phyloP scores from a whole-genome alignment of 2,329 filamentous ascomycete species.

The Calycina herbarum region DNA sequence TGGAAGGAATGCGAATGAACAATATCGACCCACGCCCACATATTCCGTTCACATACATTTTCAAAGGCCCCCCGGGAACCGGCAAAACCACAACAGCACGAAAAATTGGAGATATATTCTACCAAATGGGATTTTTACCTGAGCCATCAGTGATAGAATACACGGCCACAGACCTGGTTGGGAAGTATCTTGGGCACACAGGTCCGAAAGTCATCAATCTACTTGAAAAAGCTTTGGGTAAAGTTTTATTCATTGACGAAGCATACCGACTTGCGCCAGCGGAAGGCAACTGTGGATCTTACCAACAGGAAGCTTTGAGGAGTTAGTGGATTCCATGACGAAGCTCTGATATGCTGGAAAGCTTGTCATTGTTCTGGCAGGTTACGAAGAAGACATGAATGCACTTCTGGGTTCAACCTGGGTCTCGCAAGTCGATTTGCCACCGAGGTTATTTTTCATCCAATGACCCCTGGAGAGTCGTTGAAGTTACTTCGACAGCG shows the following conservation, averaged over 20 bases:
- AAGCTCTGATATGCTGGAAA: conserved; percentile 48
- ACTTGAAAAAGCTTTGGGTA: conserved; percentile 52
- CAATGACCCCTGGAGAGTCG: conserved; percentile 16
- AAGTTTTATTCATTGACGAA: conserved; percentile 57
- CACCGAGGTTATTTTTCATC: conserved; percentile 39
- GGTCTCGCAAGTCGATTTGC: conserved; percentile 55
- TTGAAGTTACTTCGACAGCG: conserved; percentile 19
- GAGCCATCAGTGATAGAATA: conserved; percentile 60
- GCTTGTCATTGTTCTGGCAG: conserved; percentile 54
- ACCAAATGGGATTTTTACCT: conserved; percentile 68
- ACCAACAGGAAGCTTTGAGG: conserved; percentile 66
- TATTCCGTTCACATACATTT: conserved; percentile 57
- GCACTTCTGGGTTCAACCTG: conserved; percentile 49
- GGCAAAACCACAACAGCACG: conserved; percentile 70
- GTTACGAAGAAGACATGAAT: conserved; percentile 55
- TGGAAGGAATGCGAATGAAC: conserved; percentile 44
- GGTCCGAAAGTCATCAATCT: conserved; percentile 9
- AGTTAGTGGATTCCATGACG: conserved; percentile 57
- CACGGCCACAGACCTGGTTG: conserved; percentile 67
- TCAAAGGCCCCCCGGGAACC: conserved; percentile 56
- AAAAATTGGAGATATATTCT: conserved; percentile 74
- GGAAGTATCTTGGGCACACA: conserved; percentile 66
- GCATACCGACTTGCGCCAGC: conserved; percentile 50
- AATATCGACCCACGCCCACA: conserved; percentile 49
- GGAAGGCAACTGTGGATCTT: conserved; percentile 41